These are phyloP conservation scores for Ogataea philodendri DNA, from an alignment of 805 yeast species.

Conservation along the genomic window DNA sequence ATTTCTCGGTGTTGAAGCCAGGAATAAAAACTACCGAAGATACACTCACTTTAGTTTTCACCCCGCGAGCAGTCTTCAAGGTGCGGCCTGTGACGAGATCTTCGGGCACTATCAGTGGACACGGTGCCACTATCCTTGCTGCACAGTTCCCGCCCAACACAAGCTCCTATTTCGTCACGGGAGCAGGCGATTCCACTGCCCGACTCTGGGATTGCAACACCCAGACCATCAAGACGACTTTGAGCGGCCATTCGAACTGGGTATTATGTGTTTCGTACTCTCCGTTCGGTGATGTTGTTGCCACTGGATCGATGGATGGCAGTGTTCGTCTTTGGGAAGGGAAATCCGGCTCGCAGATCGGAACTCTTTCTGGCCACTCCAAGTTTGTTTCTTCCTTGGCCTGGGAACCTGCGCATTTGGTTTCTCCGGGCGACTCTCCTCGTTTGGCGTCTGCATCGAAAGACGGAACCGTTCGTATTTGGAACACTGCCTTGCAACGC, in stretches of 20 bases:
- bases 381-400: constrained; percentile 87
- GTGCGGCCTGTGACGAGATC: constrained; percentile 90
- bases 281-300: constrained; percentile 86
- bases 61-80: constrained; percentile 93
- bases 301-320: constrained; percentile 95
- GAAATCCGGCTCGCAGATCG: constrained; percentile 66
- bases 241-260: constrained; percentile 89
- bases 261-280: constrained; percentile 89
- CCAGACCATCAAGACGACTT: constrained; percentile 80
- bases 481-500: constrained; percentile 77
- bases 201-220: constrained; percentile 97
- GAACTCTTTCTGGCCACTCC: constrained; percentile 73
- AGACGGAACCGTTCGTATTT: constrained; percentile 83
- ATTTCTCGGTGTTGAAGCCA: constrained; percentile 79
- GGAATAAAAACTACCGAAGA: constrained; percentile 90
- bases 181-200: constrained; percentile 95
- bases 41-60: constrained; percentile 81
- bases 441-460: constrained; percentile 85
- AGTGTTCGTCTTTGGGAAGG: constrained; percentile 88
- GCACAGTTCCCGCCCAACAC: constrained; percentile 92
- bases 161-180: constrained; percentile 82
- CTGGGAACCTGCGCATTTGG: constrained; percentile 93
- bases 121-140: constrained; percentile 88
- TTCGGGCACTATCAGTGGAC: constrained; percentile 91
- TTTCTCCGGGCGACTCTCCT: constrained; percentile 60